A percentile compares a stretch with the other conserved stretches of the same genome.
These are phyloP conservation scores for Hypsizygus marmoreus DNA, from an alignment of 768 basidiomycete genomes.

Conservation along the genomic window DNA sequence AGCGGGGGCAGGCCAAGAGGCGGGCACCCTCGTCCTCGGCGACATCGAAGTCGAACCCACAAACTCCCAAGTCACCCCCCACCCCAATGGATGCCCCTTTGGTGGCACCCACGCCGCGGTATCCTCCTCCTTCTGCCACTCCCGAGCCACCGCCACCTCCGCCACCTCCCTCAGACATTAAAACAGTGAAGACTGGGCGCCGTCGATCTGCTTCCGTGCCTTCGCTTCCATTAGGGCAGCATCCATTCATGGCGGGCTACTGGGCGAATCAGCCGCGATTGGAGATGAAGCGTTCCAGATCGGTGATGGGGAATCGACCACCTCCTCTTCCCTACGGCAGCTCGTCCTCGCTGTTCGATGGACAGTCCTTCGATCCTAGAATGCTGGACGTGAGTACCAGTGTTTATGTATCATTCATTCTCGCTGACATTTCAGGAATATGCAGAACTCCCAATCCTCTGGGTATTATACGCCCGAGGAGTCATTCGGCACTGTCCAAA, in stretches of 20 bases:
- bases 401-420: neutral
- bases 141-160: slow-evolving; percentile 2
- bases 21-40: slow-evolving; percentile 23
- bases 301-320: slow-evolving; percentile 14
- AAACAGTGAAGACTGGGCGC: slow-evolving; percentile 22
- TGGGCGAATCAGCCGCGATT: slow-evolving; percentile 13
- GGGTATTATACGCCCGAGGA: slow-evolving; percentile 12
- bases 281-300: slow-evolving; percentile 20
- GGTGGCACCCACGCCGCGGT: slow-evolving; percentile 7
- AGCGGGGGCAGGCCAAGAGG: slow-evolving; percentile 32
- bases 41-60: slow-evolving; percentile 21
- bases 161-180: slow-evolving; percentile 15
- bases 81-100: neutral
- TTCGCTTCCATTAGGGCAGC: slow-evolving; percentile 19
- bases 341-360: slow-evolving; percentile 8
- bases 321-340: slow-evolving; percentile 1
- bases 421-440: neutral
- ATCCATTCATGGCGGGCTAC: slow-evolving; percentile 1
- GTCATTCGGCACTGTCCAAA: slow-evolving; percentile 13
- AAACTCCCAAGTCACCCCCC: slow-evolving; percentile 1
- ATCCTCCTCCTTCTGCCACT: slow-evolving; percentile 4
- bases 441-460: neutral
- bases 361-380: slow-evolving; percentile 10
- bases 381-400: slow-evolving; percentile 11
- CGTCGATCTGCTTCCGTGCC: slow-evolving; percentile 37